Base-by-base conservation (phyloP, 768 basidiomycete genomes). In the Myochromella boudieri region DNA sequence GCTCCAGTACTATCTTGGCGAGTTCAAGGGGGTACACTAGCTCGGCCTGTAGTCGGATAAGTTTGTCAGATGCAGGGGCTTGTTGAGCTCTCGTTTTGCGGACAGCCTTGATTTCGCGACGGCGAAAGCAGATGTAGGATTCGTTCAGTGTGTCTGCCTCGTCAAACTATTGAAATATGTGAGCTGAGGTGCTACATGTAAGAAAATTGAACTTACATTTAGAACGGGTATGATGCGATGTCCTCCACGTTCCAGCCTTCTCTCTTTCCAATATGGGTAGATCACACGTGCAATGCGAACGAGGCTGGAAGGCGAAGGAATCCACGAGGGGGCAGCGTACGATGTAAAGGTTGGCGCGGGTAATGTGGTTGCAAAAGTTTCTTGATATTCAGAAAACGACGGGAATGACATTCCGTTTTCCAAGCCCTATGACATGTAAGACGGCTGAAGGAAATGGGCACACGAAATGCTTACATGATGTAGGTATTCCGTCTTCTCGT, bases 51-150 rank as follows among this genome's bases (percentile, higher is more conserved):
- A 98, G 71, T 15, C 91, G 88, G 4, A 83, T 67, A 54, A 99
- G 80, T 55, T 92, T 91, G 58, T 98, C 95, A 11, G 93, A 86
- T 14, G 85, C 91, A 1, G 88, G 87, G 8, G 84, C 84, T 60
- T 98, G 95, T 1, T 87, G 87, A 11, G 93, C 86, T 6, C 95
- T 84, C 7, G 95, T 97, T 71, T 98, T 98, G 52, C 97, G 84
- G 36, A 91, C 80, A 3, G 91, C 84, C 64, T 98, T 98, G 66
- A 88, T 85, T 63, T 98, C 95, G 44, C 95, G 85, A 50, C 94
- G 80, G 28, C 97, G 83, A 77, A 99, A 99, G 68, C 97, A 99
- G 36, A 97, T 88, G 53, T 97, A 98, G 0, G 95, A 95, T 58
- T 95, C 94, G 45, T 91, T 92, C 55, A 78, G 77, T 37, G 85